Evolutionary conservation across 495 filamentous ascomycete genomes (phyloP).

Genomic region (Trichoderma orchidacearum): DNA sequence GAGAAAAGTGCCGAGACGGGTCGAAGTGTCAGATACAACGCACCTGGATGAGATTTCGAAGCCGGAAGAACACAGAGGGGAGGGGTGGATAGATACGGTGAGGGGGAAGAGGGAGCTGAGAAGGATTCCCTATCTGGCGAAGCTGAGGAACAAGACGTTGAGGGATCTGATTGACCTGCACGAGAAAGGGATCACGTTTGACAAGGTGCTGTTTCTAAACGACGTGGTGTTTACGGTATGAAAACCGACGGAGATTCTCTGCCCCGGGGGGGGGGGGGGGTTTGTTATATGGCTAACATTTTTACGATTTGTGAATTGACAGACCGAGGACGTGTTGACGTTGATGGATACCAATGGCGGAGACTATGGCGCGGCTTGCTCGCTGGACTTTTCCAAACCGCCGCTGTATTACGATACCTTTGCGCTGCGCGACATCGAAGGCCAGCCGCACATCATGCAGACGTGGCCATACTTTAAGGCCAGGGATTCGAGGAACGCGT

Average conservation of each 20-base stretch:
- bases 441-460: slow-evolving; percentile 44
- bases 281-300: neutral
- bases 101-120: slow-evolving; percentile 36
- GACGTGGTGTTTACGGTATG: slow-evolving; percentile 61
- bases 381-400: slow-evolving; percentile 59
- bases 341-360: slow-evolving; percentile 63
- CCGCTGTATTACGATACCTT: slow-evolving; percentile 74
- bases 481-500: slow-evolving; percentile 39
- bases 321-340: slow-evolving; percentile 50
- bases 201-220: slow-evolving; percentile 60
- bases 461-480: slow-evolving; percentile 72
- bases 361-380: slow-evolving; percentile 68
- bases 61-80: slow-evolving; percentile 18
- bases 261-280: neutral
- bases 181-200: slow-evolving; percentile 38
- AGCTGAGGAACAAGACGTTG: slow-evolving; percentile 44
- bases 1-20: slow-evolving; percentile 35
- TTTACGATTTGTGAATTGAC: neutral
- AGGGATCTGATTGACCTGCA: slow-evolving; percentile 34
- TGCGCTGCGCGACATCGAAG: slow-evolving; percentile 58
- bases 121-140: slow-evolving; percentile 56
- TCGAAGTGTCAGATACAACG: slow-evolving; percentile 39
- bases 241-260: slow-evolving; percentile 2
- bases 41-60: slow-evolving; percentile 42
- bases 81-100: slow-evolving; percentile 46